Conservation (phyloP, 2,329 filamentous ascomycete genomes). For the Beauveria rudraprayagi region DNA sequence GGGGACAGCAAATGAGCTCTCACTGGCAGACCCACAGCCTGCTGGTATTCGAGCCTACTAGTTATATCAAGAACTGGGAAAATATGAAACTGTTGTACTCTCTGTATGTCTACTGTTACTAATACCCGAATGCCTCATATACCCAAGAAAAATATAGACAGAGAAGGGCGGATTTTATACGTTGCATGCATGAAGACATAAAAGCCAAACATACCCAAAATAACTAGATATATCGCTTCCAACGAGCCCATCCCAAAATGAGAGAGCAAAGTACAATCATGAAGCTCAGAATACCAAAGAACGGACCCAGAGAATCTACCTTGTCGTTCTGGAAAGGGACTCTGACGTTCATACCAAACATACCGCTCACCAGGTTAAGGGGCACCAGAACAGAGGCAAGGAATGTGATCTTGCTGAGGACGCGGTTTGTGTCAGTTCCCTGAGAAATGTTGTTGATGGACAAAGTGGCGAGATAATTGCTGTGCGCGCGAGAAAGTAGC, state of each 20-base stretch:
- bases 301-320: slow-evolving; percentile 45
- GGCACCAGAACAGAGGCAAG: slow-evolving; percentile 93
- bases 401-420: slow-evolving; percentile 90
- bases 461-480: slow-evolving; percentile 92
- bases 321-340: slow-evolving; percentile 53
- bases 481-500: slow-evolving; percentile 88
- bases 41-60: neutral
- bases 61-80: neutral
- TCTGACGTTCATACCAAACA: slow-evolving; percentile 81
- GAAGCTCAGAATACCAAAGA: slow-evolving; percentile 42
- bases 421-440: slow-evolving; percentile 79
- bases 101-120: neutral
- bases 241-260: slow-evolving; percentile 38
- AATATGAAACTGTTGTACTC: neutral
- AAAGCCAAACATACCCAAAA: neutral
- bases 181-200: neutral
- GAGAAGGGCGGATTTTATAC: neutral
- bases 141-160: neutral
- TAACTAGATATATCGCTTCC: slow-evolving; percentile 37
- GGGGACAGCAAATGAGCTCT: slow-evolving; percentile 1
- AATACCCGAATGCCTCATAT: neutral
- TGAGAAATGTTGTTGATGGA: slow-evolving; percentile 86
- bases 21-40: neutral
- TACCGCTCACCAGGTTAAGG: slow-evolving; percentile 80
- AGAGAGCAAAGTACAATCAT: slow-evolving; percentile 46